A percentile compares a stretch with the other conserved stretches of the same genome.
These are phyloP conservation scores for Pochonia chlamydosporia DNA, from an alignment of 2,329 filamentous ascomycete species.

Conservation along the genomic window DNA sequence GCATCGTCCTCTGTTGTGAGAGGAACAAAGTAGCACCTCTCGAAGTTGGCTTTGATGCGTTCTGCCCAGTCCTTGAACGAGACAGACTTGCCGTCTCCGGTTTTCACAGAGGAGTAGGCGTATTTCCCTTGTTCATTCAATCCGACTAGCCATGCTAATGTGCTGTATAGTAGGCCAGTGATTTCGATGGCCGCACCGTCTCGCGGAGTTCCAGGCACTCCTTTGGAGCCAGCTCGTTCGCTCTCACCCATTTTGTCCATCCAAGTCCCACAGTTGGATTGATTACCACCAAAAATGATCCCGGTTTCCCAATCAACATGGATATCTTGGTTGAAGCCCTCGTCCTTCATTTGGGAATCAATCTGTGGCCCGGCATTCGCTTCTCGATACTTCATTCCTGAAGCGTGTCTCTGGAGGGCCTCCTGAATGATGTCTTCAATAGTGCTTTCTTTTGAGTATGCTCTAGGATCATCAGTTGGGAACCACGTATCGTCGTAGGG, in stretches of 20 bases:
- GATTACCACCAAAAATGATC: conserved; percentile 89
- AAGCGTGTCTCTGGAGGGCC: conserved; percentile 83
- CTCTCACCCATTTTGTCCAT: conserved; percentile 99
- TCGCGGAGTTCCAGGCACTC: conserved; percentile 89
- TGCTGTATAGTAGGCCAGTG: conserved; percentile 87
- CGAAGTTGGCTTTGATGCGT: conserved; percentile 79
- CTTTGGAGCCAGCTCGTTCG: conserved; percentile 82
- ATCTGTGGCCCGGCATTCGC: conserved; percentile 86
- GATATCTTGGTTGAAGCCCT: conserved; percentile 89
- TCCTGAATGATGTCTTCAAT: conserved; percentile 91
- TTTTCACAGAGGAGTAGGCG: conserved; percentile 66
- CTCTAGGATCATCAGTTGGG: conserved; percentile 68
- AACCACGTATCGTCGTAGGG: conserved; percentile 98
- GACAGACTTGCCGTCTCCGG: conserved; percentile 53
- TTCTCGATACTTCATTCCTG: conserved; percentile 86
- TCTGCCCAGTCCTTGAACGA: conserved; percentile 73
- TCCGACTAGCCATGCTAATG: conserved; percentile 69
- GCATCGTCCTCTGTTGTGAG: conserved; percentile 61
- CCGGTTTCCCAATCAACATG: conserved; percentile 86
- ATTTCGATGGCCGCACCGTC: conserved; percentile 96
- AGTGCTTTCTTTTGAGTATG: conserved; percentile 79
- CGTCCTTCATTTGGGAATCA: conserved; percentile 86
- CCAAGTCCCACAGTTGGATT: conserved; percentile 95
- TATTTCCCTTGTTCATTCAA: conserved; percentile 66
- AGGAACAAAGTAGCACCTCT: conserved; percentile 87